These are phyloP conservation scores for Lichtheimia hyalospora DNA, from an alignment of 371 early-diverging fungal species.

Conservation along the genomic window DNA sequence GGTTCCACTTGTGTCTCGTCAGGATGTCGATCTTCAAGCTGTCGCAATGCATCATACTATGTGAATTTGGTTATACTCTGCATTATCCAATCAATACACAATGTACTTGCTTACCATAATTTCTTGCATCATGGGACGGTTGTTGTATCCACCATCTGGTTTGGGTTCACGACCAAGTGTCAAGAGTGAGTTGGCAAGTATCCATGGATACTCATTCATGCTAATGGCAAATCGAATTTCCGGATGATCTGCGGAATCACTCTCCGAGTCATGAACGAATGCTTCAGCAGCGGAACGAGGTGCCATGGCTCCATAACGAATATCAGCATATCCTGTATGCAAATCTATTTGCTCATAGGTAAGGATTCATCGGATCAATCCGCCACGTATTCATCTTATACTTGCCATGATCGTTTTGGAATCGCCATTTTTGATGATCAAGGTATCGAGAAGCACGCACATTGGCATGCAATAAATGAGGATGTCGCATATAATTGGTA, in stretches of 20 bases:
- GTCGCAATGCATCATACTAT: constrained; percentile 30
- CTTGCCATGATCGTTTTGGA: constrained; percentile 37
- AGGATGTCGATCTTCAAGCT: constrained; percentile 13
- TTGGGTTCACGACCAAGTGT: constrained; percentile 12
- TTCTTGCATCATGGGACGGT: background rate
- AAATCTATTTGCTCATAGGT: constrained; percentile 16
- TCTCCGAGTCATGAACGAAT: constrained; percentile 40
- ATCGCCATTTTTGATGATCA: constrained; percentile 59
- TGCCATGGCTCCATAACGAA: constrained; percentile 60
- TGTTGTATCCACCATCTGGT: background rate
- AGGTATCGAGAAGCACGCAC: constrained; percentile 51
- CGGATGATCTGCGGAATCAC: constrained; percentile 31
- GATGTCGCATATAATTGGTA: constrained; percentile 52
- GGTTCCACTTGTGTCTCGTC: constrained; percentile 2
- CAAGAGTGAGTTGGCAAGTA: constrained; percentile 55
- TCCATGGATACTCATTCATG: constrained; percentile 61
- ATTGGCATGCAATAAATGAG: constrained; percentile 54
- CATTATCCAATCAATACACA: background rate
- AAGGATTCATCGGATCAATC: background rate
- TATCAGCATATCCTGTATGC: constrained; percentile 63
- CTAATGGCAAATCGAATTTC: constrained; percentile 61
- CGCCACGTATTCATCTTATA: background rate
- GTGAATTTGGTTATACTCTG: background rate
- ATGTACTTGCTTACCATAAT: constrained; percentile 3
- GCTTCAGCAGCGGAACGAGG: constrained; percentile 47